Base-by-base conservation (phyloP, 352 stramenopile genomes). In the Pythium apleroticum region DNA sequence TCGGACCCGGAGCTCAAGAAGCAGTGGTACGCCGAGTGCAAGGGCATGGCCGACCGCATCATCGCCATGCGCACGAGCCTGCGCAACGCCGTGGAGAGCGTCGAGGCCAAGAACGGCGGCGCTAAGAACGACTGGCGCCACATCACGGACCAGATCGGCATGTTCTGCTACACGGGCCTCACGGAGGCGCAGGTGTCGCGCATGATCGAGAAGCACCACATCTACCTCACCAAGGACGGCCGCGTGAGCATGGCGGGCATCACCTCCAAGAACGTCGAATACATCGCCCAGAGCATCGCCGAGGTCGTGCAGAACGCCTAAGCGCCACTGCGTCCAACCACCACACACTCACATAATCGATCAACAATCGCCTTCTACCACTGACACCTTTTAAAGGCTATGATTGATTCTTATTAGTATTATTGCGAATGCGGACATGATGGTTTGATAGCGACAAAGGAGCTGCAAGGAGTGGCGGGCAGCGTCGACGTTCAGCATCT, bases 141-240 rank as follows among this genome's bases (percentile, higher is more conserved):
- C 80, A 98, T 99, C 73, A 99, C 93, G 22, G 96, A 98, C 60
- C 97, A 99, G 80, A 99, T 99, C 71, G 96, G 97, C 65, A 99
- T 99, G 97, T 99, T 99, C 86, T 98, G 96, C 74, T 99, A 96
- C 84, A 99, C 96, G 43, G 97, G 97, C 20, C 81, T 99, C 52
- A 96, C 81, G 43, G 90, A 97, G 68, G 93, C 98, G 22, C 93
- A 99, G 75, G 95, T 98, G 41, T 78, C 90, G 54, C 84, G 83
- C 71, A 91, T 99, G 77, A 98, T 97, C 43, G 84, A 92, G 59
- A 87, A 97, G 72, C 96, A 99, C 76, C 95, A 98, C 76, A 98
- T 99, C 74, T 99, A 99, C 82, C 87, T 99, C 69, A 99, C 97
- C 52, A 96, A 96, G 71, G 95, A 99, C 80, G 98, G 98, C 37